These are phyloP conservation scores for Aspergillus viridinutans DNA, from an alignment of 2,329 filamentous ascomycete genomes.

Conservation along the genomic window DNA sequence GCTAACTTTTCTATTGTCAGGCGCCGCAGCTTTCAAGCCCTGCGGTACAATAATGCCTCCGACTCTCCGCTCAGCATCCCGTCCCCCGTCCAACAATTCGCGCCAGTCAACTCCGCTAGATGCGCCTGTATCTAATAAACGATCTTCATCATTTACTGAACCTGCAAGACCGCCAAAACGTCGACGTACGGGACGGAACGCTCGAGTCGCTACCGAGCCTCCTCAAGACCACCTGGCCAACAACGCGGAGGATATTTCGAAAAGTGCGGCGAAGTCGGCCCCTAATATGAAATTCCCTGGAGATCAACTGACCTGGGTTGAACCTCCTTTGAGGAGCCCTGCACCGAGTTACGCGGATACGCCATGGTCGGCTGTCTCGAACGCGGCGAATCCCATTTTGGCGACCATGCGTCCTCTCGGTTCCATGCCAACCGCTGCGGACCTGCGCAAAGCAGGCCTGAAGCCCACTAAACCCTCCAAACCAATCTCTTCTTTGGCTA, in stretches of 20 bases:
- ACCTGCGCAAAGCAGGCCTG: slow-evolving; percentile 50
- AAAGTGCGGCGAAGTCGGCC: slow-evolving; percentile 2
- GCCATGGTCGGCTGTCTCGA: slow-evolving; percentile 54
- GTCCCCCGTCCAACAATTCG: slow-evolving; percentile 27
- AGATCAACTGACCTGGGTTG: slow-evolving; percentile 44
- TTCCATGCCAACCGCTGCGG: slow-evolving; percentile 60
- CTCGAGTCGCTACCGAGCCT: slow-evolving; percentile 22
- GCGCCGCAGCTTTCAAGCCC: slow-evolving; percentile 16
- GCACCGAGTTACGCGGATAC: slow-evolving; percentile 72
- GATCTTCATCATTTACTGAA: slow-evolving; percentile 23
- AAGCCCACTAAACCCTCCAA: slow-evolving; percentile 42
- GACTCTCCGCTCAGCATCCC: slow-evolving; percentile 33
- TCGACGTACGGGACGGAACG: slow-evolving; percentile 27
- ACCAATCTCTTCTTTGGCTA: slow-evolving; percentile 40
- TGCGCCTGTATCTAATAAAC: slow-evolving; percentile 14
- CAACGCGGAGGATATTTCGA: slow-evolving; percentile 8
- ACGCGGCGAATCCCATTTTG: slow-evolving; percentile 66
- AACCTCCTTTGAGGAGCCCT: slow-evolving; percentile 52
- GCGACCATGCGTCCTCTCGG: slow-evolving; percentile 82
- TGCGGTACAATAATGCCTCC: slow-evolving; percentile 28
- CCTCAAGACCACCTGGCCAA: slow-evolving; percentile 12
- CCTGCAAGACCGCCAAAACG: slow-evolving; percentile 29
- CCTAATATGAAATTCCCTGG: slow-evolving; percentile 8
- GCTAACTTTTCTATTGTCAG: slow-evolving; percentile 21
- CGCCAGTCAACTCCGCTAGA: slow-evolving; percentile 30